Conservation (phyloP, 495 filamentous ascomycete genomes). For the Aspergillus bertholletiae region DNA sequence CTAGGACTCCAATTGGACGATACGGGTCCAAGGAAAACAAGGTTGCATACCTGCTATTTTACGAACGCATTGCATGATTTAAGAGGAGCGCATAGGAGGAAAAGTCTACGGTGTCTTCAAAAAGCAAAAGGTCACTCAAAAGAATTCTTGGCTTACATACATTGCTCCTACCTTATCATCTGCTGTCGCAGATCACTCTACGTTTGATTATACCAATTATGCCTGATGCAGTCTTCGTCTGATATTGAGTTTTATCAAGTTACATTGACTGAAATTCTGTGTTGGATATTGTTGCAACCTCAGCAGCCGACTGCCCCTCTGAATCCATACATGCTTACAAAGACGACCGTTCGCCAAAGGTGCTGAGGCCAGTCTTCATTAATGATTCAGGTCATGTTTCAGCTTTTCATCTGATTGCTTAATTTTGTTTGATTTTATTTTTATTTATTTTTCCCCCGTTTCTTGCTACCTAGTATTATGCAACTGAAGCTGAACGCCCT, state of each 20-base stretch:
- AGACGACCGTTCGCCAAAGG: not conserved
- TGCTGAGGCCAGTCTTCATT: not conserved
- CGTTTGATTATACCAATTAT: not conserved
- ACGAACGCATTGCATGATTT: slow-evolving; percentile 64
- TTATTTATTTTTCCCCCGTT: not conserved
- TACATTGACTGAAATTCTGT: too few relatives aligned
- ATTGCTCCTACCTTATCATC: not conserved
- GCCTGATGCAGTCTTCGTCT: not conserved
- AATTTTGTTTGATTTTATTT: not conserved
- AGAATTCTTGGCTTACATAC: not conserved
- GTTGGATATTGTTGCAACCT: too few relatives aligned
- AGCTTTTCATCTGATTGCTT: not conserved
- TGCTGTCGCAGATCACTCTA: not conserved
- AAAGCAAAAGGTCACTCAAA: not conserved
- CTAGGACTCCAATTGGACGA: slow-evolving; percentile 58
- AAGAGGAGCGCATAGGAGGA: not conserved
- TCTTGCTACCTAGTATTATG: not conserved
- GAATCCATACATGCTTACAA: not conserved
- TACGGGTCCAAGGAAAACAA: slow-evolving; percentile 85
- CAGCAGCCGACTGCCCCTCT: not conserved
- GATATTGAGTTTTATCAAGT: too few relatives aligned
- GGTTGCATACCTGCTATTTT: slow-evolving; percentile 95
- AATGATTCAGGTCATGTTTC: not conserved
- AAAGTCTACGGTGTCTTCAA: not conserved
- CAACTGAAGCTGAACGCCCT: not conserved